Percentiles rank a stretch among this genome's conserved stretches.
These are phyloP conservation scores for Nicotiana knightiana DNA, from an alignment of 257 asterid genomes.

Conservation along the genomic window DNA sequence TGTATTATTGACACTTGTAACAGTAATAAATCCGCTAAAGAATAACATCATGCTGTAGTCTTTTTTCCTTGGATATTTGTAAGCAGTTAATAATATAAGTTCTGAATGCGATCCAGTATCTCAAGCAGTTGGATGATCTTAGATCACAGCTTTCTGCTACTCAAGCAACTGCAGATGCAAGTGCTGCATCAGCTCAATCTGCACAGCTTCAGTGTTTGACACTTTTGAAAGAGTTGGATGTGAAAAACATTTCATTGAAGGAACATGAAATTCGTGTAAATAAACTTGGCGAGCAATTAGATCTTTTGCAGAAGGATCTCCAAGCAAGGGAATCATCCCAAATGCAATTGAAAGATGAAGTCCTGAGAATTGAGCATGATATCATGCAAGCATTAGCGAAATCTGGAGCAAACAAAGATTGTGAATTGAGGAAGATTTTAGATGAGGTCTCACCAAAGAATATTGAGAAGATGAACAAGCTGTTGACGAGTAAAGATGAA, in stretches of 20 bases:
- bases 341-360: slow-evolving; percentile 77
- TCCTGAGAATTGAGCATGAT: slow-evolving; percentile 71
- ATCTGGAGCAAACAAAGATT: slow-evolving; percentile 58
- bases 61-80: not conserved
- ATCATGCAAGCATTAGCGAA: slow-evolving; percentile 68
- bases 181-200: slow-evolving; percentile 72
- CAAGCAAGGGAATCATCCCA: slow-evolving; percentile 71
- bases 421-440: slow-evolving; percentile 57
- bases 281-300: slow-evolving; percentile 69
- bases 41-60: not conserved
- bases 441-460: slow-evolving; percentile 77
- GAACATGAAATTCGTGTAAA: slow-evolving; percentile 64
- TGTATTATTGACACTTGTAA: not conserved
- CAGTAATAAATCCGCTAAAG: not conserved
- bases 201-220: slow-evolving; percentile 68
- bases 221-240: slow-evolving; percentile 67
- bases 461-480: slow-evolving; percentile 53
- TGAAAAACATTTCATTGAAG: slow-evolving; percentile 49
- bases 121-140: slow-evolving; percentile 66
- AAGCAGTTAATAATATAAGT: not conserved
- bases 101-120: slow-evolving; percentile 41
- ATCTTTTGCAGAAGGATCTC: slow-evolving; percentile 75
- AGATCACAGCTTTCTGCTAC: slow-evolving; percentile 54
- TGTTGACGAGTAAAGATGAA: slow-evolving; percentile 60
- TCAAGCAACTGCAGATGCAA: slow-evolving; percentile 71